Evolutionary conservation across 1,139 yeast species (phyloP).

Genomic region (Suhomyces maxii): DNA sequence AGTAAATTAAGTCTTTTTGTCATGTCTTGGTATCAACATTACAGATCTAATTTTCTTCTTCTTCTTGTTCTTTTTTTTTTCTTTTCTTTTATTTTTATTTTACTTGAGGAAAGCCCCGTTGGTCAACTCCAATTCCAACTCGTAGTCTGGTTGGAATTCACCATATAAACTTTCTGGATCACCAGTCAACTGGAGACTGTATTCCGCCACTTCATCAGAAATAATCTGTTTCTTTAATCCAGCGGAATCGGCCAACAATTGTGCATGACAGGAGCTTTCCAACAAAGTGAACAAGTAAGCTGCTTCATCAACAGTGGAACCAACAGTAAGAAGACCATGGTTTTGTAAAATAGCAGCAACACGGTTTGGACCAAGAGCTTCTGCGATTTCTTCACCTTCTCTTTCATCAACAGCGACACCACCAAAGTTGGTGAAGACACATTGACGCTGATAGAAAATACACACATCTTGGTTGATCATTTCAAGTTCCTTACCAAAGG

Average conservation of each 20-base stretch:
- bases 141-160: conserved; percentile 71
- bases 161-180: conserved; percentile 70
- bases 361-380: conserved; percentile 59
- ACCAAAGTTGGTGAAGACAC: conserved; percentile 69
- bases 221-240: conserved; percentile 33
- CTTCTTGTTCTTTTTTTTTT: too few relatives aligned
- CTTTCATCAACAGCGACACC: conserved; percentile 77
- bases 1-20: too few relatives aligned
- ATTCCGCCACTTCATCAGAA: conserved; percentile 69
- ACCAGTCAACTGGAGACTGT: conserved; percentile 58
- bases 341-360: conserved; percentile 70
- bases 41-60: too few relatives aligned
- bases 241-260: conserved; percentile 62
- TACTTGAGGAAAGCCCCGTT: conserved; percentile 20
- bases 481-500: conserved; percentile 69
- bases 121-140: conserved; percentile 32
- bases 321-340: conserved; percentile 79
- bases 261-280: conserved; percentile 72
- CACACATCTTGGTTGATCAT: conserved; percentile 83
- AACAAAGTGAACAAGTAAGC: conserved; percentile 64
- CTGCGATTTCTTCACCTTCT: conserved; percentile 70
- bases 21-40: too few relatives aligned
- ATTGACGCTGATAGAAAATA: conserved; percentile 62
- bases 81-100: too few relatives aligned
- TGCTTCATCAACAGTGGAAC: conserved; percentile 79